Evolutionary conservation across 495 filamentous ascomycete species (phyloP), one percentile per base, ranked within the genome.

Genomic region (Amniculicola lignicola): DNA sequence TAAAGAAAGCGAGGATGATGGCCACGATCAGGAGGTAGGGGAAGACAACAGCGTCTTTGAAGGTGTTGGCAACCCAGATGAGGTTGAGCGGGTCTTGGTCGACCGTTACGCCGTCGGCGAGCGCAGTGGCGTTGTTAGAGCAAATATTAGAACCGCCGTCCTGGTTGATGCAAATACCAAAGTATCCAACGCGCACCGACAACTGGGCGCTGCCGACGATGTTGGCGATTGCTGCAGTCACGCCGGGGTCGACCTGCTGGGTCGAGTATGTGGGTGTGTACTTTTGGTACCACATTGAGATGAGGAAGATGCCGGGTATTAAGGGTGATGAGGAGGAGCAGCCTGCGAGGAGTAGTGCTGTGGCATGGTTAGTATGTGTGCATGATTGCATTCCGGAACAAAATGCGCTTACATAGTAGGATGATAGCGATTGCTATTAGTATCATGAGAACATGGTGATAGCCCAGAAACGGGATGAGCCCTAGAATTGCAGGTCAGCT

Each of bases 381-480:
- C n/a, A n/a, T n/a, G n/a, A n/a, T n/a, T n/a, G n/a, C n/a, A n/a
- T n/a, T n/a, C n/a, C n/a, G n/a, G 2, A 15, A 23, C 37, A 19
- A 9, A 10, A 40, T 18, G 11, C 41, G 22, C 92, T 73, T 77
- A 97, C 92, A 97, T 51, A 98, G 79, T 67, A 98, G 75, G 72
- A 98, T 93, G 67, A 98, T 96, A 1, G 91, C 81, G 39, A 96
- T 77, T 31, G 89, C 90, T 65, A 98, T 95, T 45, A 99, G 74
- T 61, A 97, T 87, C 93, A 99, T 97, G 61, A 99, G 79, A 40
- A 96, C 87, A 81, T 99, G 93, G 73, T 99, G 93, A 73, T 97
- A 99, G 57, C 94, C 93, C 56, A 99, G 83, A 74, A 95, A 89
- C 54, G 93, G 92, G 74, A 96, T 79, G 66, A 92, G 82, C 64